Evolutionary conservation across 495 filamentous ascomycete species (phyloP), one percentile per base, ranked within the genome.

Genomic region (Aspergillus nanangensis): DNA sequence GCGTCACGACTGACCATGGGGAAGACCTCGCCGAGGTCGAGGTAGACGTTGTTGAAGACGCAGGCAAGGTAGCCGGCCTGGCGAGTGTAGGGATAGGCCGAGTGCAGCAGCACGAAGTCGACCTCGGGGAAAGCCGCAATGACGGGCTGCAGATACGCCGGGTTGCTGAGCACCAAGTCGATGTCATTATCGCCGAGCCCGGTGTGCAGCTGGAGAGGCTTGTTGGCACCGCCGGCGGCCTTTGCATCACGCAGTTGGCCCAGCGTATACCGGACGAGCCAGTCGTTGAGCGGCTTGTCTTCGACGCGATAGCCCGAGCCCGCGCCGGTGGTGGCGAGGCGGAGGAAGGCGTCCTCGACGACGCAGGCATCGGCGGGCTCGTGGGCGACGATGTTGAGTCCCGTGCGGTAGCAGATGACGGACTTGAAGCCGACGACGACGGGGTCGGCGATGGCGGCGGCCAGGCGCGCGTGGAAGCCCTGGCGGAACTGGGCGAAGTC

Each of bases 131-230:
- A 88, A 5, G 73, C 67, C 11, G 79, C 71, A 49, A 96, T 89
- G 47, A 95, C 76, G 0, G 68, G 62, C 61, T 95, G 87, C 25
- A 96, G 57, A 55, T 87, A 81, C 29, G 88, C 81, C 7, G 90
- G 90, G 44, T 89, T 91, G 0, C 88, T 77, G 39, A 72, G 75
- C 1, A 77, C 56, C 7, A 95, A 70, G 36, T 70, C 77, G 41
- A 95, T 84, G 63, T 94, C 88, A 50, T 84, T 88, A 53, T 95
- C 89, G 0, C 90, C 90, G 1, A 95, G 72, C 0, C 90, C 90
- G 0, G 88, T 92, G 54, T 95, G 89, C 47, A 96, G 87, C 55
- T 95, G 90, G 22, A 96, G 58, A 1, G 90, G 88, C 55, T 93
- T 93, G 46, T 69, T 76, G 15, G 57, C 44, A 51, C 31, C 37